phyloP scores from a whole-genome alignment of 2,329 filamentous ascomycete genomes.

The Fusarium nisikadoi region DNA sequence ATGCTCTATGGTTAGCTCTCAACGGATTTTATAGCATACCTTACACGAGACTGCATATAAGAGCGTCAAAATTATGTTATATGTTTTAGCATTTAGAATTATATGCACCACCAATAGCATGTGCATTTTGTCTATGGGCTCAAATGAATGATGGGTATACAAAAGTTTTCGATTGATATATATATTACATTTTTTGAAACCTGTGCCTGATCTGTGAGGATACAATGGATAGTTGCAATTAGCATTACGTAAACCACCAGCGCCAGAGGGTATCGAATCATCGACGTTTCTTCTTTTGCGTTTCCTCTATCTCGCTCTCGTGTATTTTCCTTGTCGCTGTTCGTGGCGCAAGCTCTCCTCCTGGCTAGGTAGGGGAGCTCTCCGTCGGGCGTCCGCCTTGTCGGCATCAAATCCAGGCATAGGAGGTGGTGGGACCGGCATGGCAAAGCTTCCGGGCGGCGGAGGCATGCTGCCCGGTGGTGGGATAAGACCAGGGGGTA shows the following conservation, averaged over 20 bases:
- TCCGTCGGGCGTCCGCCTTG: conserved; percentile 54
- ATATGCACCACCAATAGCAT: background rate
- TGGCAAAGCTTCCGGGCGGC: conserved; percentile 47
- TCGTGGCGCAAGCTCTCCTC: conserved; percentile 83
- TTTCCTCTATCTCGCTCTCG: conserved; percentile 56
- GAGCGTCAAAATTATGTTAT: background rate
- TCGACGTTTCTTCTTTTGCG: background rate
- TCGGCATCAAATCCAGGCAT: conserved; percentile 50
- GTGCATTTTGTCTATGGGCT: background rate
- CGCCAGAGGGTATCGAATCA: conserved; percentile 39
- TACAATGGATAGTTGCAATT: background rate
- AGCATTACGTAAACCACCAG: conserved; percentile 34
- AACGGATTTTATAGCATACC: background rate
- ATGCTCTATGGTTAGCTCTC: background rate
- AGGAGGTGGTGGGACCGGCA: conserved; percentile 53
- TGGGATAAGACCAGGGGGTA: conserved; percentile 59
- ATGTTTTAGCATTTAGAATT: background rate
- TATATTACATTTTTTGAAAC: conserved; percentile 9
- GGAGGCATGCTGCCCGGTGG: conserved; percentile 53
- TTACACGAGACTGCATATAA: background rate
- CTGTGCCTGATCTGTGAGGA: background rate
- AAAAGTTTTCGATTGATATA: conserved; percentile 14
- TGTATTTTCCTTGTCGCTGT: conserved; percentile 74
- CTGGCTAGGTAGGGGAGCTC: conserved; percentile 83
- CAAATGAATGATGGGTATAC: conserved; percentile 8